Evolutionary conservation across 2,329 filamentous ascomycete species (phyloP), one percentile per base, ranked within the genome.

Genomic region (Beauveria bassiana): DNA sequence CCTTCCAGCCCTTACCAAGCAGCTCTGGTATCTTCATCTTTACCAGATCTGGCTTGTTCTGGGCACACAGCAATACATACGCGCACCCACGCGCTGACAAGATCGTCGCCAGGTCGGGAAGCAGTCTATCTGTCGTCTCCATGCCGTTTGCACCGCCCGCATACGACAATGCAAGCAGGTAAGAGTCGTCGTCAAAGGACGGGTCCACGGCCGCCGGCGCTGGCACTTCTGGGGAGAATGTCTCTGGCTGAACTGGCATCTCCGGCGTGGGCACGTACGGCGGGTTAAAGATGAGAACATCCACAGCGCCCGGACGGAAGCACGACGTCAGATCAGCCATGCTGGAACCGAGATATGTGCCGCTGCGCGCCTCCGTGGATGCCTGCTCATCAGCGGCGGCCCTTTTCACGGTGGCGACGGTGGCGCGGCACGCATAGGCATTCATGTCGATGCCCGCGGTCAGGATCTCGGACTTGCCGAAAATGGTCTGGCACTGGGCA

Each of bases 251-350:
- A 26, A 75, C 72, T 1, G 93, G 93, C 63, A 96, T 76, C 46
- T 86, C 83, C 28, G 87, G 82, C 2, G 93, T 96, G 2, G 95
- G 95, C 16, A 99, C 95, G 72, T 99, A 99, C 0, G 95, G 95
- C 59, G 95, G 95, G 71, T 99, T 99, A 81, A 98, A 99, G 31
- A 99, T 82, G 64, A 99, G 81, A 12, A 99, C 82, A 71, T 99
- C 95, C 5, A 96, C 82, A 14, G 55, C 62, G 2, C 80, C 78
- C 0, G 77, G 70, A 8, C 82, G 80, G 46, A 96, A 75, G 0
- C 87, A 77, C 2, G 81, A 74, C 5, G 82, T 80, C 0, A 99
- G 80, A 70, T 98, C 91, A 1, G 84, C 87, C 62, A 86, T 86
- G 28, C 88, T 71, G 20, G 87, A 83, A 46, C 86, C 88, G 8